These are phyloP conservation scores for Trifolium pratense DNA, from an alignment of 306 rosid genomes.

Conservation along the genomic window DNA sequence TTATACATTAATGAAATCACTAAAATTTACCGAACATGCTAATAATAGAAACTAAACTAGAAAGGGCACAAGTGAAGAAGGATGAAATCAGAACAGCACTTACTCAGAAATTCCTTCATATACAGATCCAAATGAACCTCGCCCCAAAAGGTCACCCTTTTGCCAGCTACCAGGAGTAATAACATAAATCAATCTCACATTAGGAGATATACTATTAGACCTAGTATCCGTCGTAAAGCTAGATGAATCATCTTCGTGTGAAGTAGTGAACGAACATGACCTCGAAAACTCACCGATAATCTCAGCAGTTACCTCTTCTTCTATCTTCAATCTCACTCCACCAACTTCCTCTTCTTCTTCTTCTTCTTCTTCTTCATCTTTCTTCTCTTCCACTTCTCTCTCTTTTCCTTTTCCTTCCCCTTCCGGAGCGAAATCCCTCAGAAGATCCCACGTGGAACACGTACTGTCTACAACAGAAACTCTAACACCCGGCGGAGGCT, in stretches of 20 bases:
- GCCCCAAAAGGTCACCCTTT: conserved; percentile 81
- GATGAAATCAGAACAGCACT: conserved; percentile 56
- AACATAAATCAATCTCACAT: conserved; percentile 55
- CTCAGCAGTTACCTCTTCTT: conserved; percentile 8
- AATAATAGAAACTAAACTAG: conserved; percentile 11
- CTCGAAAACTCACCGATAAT: conserved; percentile 23
- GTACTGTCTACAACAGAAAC: conserved; percentile 3
- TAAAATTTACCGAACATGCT: conserved; percentile 1
- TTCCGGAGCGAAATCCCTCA: conserved; percentile 30
- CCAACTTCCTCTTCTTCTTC: not conserved
- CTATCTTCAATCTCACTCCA: conserved; percentile 2
- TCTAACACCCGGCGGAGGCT: conserved; percentile 24
- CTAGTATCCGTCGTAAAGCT: conserved; percentile 71
- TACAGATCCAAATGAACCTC: conserved; percentile 92
- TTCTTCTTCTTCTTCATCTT: not conserved
- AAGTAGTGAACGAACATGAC: conserved; percentile 67
- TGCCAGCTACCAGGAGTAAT: conserved; percentile 61
- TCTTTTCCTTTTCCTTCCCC: conserved; percentile 24
- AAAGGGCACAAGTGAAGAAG: conserved; percentile 5
- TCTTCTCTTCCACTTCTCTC: conserved; percentile 14
- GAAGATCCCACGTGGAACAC: conserved; percentile 20
- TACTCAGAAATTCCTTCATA: conserved; percentile 88
- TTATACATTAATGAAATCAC: not conserved
- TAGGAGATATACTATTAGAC: conserved; percentile 71
- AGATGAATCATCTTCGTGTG: conserved; percentile 72